Conservation (phyloP, 257 asterid species). For the Solanum dulcamara region DNA sequence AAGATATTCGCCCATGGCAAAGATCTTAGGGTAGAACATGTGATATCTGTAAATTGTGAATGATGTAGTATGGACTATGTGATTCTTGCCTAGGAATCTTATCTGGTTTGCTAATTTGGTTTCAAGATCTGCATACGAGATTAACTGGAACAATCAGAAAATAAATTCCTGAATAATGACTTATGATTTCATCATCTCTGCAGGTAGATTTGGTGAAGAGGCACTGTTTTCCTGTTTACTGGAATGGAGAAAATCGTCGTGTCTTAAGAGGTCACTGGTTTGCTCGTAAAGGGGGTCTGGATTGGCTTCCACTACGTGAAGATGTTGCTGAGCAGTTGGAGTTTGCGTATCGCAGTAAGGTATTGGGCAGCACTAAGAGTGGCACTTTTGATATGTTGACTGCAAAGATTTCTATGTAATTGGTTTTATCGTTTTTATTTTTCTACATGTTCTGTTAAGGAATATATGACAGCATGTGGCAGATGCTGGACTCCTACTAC, state of each 20-base stretch:
- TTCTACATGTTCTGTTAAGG: background rate
- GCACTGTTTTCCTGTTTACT: conserved; percentile 93
- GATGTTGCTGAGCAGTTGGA: conserved; percentile 97
- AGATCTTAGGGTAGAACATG: background rate
- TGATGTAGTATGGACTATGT: background rate
- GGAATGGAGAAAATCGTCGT: conserved; percentile 90
- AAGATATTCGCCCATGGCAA: background rate
- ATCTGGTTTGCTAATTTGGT: background rate
- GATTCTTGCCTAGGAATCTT: background rate
- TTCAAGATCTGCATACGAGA: background rate
- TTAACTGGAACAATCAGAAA: background rate
- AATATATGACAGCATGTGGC: background rate
- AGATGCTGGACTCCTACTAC: background rate
- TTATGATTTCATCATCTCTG: background rate
- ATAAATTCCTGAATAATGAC: background rate
- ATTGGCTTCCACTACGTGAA: conserved; percentile 95
- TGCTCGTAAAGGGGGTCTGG: conserved; percentile 92
- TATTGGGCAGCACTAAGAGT: background rate
- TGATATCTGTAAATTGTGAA: background rate
- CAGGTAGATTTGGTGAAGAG: conserved; percentile 91
- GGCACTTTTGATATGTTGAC: background rate
- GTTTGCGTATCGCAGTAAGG: conserved; percentile 74
- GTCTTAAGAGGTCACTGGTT: conserved; percentile 98
- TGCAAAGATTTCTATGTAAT: background rate
- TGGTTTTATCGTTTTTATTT: background rate